Evolutionary conservation across 2,329 filamentous ascomycete species (phyloP).

Genomic region (Calonectria naviculata): DNA sequence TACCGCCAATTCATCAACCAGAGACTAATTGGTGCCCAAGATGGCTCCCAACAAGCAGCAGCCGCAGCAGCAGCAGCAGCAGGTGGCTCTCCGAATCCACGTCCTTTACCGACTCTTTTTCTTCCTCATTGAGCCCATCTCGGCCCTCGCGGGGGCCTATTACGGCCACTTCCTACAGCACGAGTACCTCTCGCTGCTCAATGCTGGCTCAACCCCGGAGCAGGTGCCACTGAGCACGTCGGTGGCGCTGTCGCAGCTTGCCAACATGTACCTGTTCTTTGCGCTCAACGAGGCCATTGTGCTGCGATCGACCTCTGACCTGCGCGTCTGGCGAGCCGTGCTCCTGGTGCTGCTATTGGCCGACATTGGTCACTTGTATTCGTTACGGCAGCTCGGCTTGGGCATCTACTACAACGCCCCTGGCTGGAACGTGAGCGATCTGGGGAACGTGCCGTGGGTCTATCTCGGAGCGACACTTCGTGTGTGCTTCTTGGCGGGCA

Average conservation of each 20-base stretch:
- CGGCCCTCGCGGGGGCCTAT: slow-evolving; percentile 64
- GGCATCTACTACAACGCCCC: slow-evolving; percentile 72
- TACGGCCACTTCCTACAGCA: slow-evolving; percentile 61
- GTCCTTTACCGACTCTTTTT: slow-evolving; percentile 78
- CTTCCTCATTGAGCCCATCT: slow-evolving; percentile 75
- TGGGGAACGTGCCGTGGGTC: slow-evolving; percentile 77
- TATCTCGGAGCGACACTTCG: slow-evolving; percentile 73
- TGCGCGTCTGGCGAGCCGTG: slow-evolving; percentile 76
- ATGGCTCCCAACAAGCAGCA: slow-evolving; percentile 36
- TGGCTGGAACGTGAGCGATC: slow-evolving; percentile 75
- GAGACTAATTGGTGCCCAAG: slow-evolving; percentile 10
- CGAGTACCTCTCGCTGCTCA: slow-evolving; percentile 73
- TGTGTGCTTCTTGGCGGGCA: slow-evolving; percentile 66
- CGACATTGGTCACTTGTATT: slow-evolving; percentile 82
- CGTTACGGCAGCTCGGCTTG: slow-evolving; percentile 67
- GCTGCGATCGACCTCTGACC: slow-evolving; percentile 74
- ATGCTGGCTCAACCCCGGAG: slow-evolving; percentile 58
- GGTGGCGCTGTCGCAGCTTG: slow-evolving; percentile 78
- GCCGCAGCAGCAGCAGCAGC: slow-evolving; percentile 19
- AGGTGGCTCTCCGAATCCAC: slow-evolving; percentile 62
- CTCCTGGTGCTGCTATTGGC: slow-evolving; percentile 76
- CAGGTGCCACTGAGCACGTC: slow-evolving; percentile 68
- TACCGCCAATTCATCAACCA: not conserved
- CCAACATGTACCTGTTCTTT: slow-evolving; percentile 83
- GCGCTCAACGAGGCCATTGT: slow-evolving; percentile 82